A percentile compares a stretch with the other conserved stretches of the same genome.
phyloP scores from a whole-genome alignment of 345 rosid genomes.

The Salix udensis region DNA sequence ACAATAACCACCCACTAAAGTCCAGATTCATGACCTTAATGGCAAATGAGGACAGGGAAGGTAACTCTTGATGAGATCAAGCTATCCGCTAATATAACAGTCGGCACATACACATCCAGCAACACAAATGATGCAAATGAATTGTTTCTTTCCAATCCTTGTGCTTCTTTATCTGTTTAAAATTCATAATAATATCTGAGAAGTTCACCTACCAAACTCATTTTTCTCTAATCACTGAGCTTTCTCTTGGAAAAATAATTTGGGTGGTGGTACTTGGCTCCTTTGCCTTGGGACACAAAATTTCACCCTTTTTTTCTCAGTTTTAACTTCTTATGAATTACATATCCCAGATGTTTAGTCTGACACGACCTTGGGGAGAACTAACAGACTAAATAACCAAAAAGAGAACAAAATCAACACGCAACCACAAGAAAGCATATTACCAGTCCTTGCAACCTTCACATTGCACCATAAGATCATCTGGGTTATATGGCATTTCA shows the following conservation, averaged over 20 bases:
- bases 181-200: not conserved
- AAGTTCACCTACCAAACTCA: not conserved
- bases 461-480: slow-evolving; percentile 88
- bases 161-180: not conserved
- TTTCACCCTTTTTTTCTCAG: not conserved
- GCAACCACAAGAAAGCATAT: not conserved
- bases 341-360: not conserved
- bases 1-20: not conserved
- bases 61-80: not conserved
- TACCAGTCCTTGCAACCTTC: slow-evolving; percentile 96
- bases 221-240: not conserved
- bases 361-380: not conserved
- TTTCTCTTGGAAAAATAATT: not conserved
- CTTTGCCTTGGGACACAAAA: not conserved
- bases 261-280: not conserved
- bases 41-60: not conserved
- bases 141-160: not conserved
- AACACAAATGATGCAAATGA: not conserved
- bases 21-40: not conserved
- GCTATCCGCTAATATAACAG: not conserved
- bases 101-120: not conserved
- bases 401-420: not conserved
- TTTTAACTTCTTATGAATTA: not conserved
- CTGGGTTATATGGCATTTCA: slow-evolving; percentile 94
- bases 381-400: not conserved